Conservation (phyloP, 2,329 filamentous ascomycete genomes). For the Sclerotinia minor region DNA sequence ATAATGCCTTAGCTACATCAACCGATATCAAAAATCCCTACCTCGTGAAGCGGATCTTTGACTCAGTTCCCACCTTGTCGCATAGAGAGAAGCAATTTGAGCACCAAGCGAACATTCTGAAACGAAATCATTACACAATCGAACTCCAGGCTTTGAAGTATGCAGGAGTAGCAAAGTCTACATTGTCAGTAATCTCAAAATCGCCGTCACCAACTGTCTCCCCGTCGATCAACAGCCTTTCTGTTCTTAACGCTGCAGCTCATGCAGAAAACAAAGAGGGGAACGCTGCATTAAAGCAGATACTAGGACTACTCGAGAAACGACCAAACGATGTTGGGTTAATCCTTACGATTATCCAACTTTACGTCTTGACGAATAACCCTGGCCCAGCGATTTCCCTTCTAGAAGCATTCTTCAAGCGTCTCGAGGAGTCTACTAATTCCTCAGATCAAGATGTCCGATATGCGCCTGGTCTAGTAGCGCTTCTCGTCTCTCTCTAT, state of each 20-base stretch:
- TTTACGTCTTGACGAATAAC: conserved; percentile 73
- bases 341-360: conserved; percentile 74
- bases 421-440: conserved; percentile 62
- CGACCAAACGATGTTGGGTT: conserved; percentile 80
- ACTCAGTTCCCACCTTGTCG: conserved; percentile 53
- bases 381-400: conserved; percentile 71
- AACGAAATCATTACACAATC: conserved; percentile 63
- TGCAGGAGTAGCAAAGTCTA: conserved; percentile 56
- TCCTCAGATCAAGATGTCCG: conserved; percentile 66
- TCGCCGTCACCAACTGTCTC: conserved; percentile 51
- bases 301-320: conserved; percentile 69
- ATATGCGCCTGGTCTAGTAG: conserved; percentile 82
- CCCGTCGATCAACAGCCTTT: conserved; percentile 54
- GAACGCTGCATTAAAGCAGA: conserved; percentile 67
- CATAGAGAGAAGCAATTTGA: conserved; percentile 67
- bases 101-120: conserved; percentile 64
- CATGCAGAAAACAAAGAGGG: conserved; percentile 63
- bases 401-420: conserved; percentile 72
- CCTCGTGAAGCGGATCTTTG: conserved; percentile 61
- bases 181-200: conserved; percentile 47
- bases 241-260: conserved; percentile 72
- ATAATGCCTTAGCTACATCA: conserved; percentile 57
- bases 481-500: conserved; percentile 77
- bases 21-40: conserved; percentile 62
- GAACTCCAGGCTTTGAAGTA: conserved; percentile 69